These are phyloP conservation scores for Liriodendron chinense DNA, from an alignment of 164 flowering plant species.

Conservation along the genomic window DNA sequence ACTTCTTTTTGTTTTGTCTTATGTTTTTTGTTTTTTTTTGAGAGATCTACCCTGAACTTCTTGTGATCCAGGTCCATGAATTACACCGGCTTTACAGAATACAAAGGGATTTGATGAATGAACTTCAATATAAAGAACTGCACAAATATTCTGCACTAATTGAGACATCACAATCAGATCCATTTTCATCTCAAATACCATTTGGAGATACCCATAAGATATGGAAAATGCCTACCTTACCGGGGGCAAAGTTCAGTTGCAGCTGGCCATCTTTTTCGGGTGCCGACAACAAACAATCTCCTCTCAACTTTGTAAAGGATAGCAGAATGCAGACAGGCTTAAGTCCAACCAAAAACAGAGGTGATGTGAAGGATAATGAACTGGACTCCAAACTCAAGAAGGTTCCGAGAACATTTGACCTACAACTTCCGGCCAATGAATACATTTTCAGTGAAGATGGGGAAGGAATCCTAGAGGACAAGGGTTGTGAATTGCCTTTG, in stretches of 20 bases:
- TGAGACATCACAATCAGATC: constrained; percentile 48
- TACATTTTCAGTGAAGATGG: constrained; percentile 67
- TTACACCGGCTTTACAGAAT: constrained; percentile 84
- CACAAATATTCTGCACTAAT: constrained; percentile 29
- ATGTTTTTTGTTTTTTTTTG: too few relatives aligned
- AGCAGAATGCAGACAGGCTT: constrained; percentile 29
- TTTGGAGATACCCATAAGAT: constrained; percentile 38
- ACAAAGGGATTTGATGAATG: constrained; percentile 86
- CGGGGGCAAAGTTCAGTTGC: constrained; percentile 33
- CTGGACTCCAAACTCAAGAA: constrained; percentile 57
- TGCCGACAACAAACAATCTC: constrained; percentile 39
- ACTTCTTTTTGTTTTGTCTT: too few relatives aligned
- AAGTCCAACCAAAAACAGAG: constrained; percentile 39
- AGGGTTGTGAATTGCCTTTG: constrained; percentile 16
- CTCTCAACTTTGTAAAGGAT: constrained; percentile 42
- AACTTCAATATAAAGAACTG: constrained; percentile 50
- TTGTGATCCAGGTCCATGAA: constrained; percentile 70
- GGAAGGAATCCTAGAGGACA: constrained; percentile 30
- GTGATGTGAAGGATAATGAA: constrained; percentile 37
- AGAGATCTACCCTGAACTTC: neutral
- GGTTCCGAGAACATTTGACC: constrained; percentile 65
- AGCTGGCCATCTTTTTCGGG: constrained; percentile 44
- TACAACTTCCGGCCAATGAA: constrained; percentile 83
- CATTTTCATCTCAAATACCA: constrained; percentile 47
- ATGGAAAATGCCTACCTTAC: constrained; percentile 42